Evolutionary conservation across 2,329 filamentous ascomycete species (phyloP).

Genomic region (Arthrobotrys megalospora): DNA sequence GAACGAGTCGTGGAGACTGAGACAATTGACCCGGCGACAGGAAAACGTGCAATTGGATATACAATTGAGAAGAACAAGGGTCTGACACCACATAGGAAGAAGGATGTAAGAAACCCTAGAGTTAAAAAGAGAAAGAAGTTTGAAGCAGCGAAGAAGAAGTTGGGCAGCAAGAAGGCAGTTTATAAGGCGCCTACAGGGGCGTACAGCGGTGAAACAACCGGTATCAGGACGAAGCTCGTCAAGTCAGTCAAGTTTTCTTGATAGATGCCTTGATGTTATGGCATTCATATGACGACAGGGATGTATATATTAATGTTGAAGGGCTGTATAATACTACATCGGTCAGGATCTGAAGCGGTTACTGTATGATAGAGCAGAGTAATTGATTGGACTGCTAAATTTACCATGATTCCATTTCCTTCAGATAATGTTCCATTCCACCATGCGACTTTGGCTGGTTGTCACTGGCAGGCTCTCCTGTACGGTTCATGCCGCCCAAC

Average conservation of each 20-base stretch:
- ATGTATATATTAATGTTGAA: conserved; percentile 17
- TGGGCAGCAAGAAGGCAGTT: conserved; percentile 85
- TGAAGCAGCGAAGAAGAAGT: conserved; percentile 97
- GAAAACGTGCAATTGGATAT: conserved; percentile 93
- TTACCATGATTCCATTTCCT: not conserved
- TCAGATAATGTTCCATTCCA: not conserved
- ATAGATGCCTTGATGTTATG: not conserved
- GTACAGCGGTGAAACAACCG: conserved; percentile 57
- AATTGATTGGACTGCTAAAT: conserved; percentile 8
- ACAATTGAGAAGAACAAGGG: conserved; percentile 98
- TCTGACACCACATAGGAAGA: conserved; percentile 87
- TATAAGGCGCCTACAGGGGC: conserved; percentile 75
- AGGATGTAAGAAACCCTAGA: conserved; percentile 93
- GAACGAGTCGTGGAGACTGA: conserved; percentile 75
- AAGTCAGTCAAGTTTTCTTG: conserved; percentile 58
- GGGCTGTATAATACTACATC: conserved; percentile 8
- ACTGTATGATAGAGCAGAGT: conserved; percentile 23
- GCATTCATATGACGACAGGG: not conserved
- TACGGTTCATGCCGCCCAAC: not conserved
- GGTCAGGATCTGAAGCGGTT: not conserved
- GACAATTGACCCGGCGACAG: conserved; percentile 70
- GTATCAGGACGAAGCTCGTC: conserved; percentile 58
- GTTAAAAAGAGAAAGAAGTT: conserved; percentile 99
- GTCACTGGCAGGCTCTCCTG: not conserved
- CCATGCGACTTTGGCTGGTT: not conserved